phyloP scores from a whole-genome alignment of 257 asterid genomes.

The Solanum sejunctum region DNA sequence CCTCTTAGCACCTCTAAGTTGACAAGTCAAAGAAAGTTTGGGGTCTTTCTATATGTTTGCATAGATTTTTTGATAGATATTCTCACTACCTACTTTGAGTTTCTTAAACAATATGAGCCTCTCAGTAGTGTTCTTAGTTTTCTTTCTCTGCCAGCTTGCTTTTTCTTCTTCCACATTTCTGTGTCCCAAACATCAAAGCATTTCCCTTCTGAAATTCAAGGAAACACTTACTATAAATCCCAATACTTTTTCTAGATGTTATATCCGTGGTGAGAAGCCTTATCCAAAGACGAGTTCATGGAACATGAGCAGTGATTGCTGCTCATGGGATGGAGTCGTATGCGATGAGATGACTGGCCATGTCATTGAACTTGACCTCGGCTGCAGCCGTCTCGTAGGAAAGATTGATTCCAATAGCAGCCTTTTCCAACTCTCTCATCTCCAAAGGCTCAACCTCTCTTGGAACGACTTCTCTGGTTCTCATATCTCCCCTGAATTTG shows the following conservation, averaged over 20 bases:
- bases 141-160: not conserved
- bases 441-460: constrained; percentile 6
- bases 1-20: not conserved
- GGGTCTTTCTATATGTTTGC: not conserved
- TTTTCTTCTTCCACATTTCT: not conserved
- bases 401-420: not conserved
- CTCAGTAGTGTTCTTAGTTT: not conserved
- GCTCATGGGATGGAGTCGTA: constrained; percentile 13
- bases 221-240: not conserved
- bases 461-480: constrained; percentile 3
- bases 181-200: not conserved
- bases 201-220: not conserved
- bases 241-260: not conserved
- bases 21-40: not conserved
- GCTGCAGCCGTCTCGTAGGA: constrained; percentile 3
- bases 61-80: not conserved
- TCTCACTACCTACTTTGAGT: not conserved
- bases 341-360: constrained; percentile 1
- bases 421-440: constrained; percentile 4
- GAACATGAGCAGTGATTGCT: constrained; percentile 10
- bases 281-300: not conserved
- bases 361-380: constrained; percentile 7
- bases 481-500: not conserved
- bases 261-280: not conserved
- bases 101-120: not conserved